Evolutionary conservation across 768 basidiomycete species (phyloP).

Genomic region (Lactifluus subvellereus): DNA sequence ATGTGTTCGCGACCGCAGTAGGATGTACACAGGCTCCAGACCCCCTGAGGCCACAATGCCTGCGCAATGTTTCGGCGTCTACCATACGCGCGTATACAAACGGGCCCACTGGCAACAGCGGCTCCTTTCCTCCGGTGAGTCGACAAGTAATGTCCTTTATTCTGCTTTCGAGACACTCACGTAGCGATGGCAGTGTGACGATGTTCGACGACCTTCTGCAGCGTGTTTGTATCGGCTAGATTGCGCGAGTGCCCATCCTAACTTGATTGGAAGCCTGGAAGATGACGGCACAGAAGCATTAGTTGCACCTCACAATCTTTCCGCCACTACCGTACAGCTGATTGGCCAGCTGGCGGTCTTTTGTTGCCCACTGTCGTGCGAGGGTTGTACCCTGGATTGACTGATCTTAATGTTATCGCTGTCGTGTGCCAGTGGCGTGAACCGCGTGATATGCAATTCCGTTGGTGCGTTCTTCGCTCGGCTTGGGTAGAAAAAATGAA

Average conservation of each 20-base stretch:
- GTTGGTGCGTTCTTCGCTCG: too few relatives aligned
- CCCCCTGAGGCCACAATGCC: constrained; percentile 23
- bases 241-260: not conserved
- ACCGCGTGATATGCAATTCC: too few relatives aligned
- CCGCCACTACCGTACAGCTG: not conserved
- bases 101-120: constrained; percentile 16
- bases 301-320: not conserved
- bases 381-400: too few relatives aligned
- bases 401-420: too few relatives aligned
- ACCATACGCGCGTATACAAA: too few relatives aligned
- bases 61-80: too few relatives aligned
- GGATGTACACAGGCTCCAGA: constrained; percentile 25
- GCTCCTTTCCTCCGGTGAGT: not conserved
- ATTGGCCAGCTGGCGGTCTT: not conserved
- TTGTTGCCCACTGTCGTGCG: not conserved
- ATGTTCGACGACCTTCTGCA: not conserved
- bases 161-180: not conserved
- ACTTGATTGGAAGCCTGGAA: constrained; percentile 1
- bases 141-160: constrained; percentile 6
- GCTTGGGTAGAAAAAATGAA: too few relatives aligned
- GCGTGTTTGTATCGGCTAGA: too few relatives aligned
- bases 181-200: not conserved
- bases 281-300: constrained; percentile 1
- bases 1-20: constrained; percentile 9
- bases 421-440: too few relatives aligned